Percentiles rank a stretch among this genome's conserved stretches.
These are phyloP conservation scores for Aureobasidium mangrovei DNA, from an alignment of 2,329 filamentous ascomycete genomes.

Conservation along the genomic window DNA sequence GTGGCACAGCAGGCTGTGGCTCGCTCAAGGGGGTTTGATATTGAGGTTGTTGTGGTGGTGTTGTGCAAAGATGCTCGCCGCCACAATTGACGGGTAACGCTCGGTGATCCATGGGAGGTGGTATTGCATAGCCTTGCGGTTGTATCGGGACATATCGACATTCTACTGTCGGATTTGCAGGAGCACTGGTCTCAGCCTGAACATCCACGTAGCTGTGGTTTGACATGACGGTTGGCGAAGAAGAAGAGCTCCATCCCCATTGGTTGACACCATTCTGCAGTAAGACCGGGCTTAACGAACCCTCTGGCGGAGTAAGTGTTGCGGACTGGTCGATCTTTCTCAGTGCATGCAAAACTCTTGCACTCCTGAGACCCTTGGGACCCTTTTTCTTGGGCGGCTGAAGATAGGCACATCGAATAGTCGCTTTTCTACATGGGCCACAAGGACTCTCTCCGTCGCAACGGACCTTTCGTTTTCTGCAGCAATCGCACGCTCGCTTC, in stretches of 20 bases:
- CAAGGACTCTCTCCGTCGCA: conserved; percentile 29
- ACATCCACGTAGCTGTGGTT: neutral
- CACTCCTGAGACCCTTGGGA: conserved; percentile 28
- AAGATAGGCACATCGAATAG: conserved; percentile 28
- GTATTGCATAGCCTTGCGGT: neutral
- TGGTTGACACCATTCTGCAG: conserved; percentile 7
- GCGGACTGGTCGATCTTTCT: conserved; percentile 26
- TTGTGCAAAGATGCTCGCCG: neutral
- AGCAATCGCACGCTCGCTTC: conserved; percentile 30
- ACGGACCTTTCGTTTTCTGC: conserved; percentile 28
- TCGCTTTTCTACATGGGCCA: conserved; percentile 27
- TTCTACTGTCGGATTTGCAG: neutral
- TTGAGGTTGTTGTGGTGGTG: neutral
- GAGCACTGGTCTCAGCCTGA: neutral
- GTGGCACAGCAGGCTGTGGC: neutral
- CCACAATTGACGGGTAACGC: neutral
- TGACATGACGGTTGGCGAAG: conserved; percentile 4
- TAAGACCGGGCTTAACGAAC: conserved; percentile 19
- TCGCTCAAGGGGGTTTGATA: neutral
- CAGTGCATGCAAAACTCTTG: conserved; percentile 27
- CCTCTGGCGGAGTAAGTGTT: conserved; percentile 18
- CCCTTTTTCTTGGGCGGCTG: conserved; percentile 31
- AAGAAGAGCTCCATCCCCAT: conserved; percentile 13
- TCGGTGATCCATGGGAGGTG: neutral
- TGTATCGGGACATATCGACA: neutral